phyloP scores from a whole-genome alignment of 106 monocot species.

The Dendrobium nobile region DNA sequence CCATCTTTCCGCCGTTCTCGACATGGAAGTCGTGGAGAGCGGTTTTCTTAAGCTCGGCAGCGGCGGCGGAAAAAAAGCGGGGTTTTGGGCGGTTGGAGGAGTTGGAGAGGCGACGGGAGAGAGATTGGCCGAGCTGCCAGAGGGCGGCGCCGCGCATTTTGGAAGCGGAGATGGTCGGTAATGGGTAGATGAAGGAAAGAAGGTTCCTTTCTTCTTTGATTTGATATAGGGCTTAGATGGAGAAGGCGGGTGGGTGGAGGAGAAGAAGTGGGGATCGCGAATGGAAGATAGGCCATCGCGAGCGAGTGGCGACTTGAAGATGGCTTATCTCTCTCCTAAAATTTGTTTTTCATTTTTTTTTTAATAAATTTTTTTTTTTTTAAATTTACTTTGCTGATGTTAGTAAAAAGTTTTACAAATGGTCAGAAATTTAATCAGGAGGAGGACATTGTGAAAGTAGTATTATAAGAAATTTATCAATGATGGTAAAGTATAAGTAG shows the following conservation, averaged over 20 bases:
- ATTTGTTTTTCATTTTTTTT: too few relatives aligned
- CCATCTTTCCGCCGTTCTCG: constrained; percentile 85
- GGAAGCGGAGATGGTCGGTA: neutral
- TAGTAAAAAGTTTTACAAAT: too few relatives aligned
- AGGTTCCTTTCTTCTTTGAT: neutral
- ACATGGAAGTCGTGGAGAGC: constrained; percentile 90
- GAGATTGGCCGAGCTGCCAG: constrained; percentile 28
- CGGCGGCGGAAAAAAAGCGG: constrained; percentile 19
- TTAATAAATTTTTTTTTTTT: too few relatives aligned
- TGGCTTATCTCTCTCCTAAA: too few relatives aligned
- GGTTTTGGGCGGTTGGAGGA: constrained; percentile 15
- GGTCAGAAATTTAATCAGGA: too few relatives aligned
- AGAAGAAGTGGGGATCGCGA: neutral
- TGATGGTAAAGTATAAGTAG: too few relatives aligned
- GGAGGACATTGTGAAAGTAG: too few relatives aligned
- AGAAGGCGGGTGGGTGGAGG: neutral
- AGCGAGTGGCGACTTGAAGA: constrained; percentile 1
- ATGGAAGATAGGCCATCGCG: constrained; percentile 4
- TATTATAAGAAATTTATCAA: too few relatives aligned
- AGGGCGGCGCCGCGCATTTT: constrained; percentile 8
- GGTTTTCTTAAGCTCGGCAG: constrained; percentile 63
- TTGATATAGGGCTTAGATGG: neutral
- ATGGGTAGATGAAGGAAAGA: neutral
- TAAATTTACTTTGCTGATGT: too few relatives aligned
- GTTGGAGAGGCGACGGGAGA: constrained; percentile 29